Evolutionary conservation across 768 basidiomycete genomes (phyloP).

Genomic region (Mycena albidolilacea): DNA sequence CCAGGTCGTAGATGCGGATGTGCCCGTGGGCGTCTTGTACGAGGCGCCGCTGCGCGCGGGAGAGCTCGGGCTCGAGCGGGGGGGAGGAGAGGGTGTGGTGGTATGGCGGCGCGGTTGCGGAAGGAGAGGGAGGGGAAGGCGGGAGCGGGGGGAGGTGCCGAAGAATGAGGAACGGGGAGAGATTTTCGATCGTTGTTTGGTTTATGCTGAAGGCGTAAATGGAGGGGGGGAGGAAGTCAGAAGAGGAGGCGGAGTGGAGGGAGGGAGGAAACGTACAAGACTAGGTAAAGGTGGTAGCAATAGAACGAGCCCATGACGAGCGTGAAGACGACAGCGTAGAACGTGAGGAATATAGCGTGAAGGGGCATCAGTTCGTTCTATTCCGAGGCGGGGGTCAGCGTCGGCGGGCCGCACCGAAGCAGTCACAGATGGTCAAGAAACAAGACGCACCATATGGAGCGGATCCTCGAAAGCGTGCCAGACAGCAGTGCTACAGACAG

Average conservation of each 20-base stretch:
- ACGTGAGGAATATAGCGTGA: conserved; percentile 78
- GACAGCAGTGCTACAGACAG: conserved; percentile 67
- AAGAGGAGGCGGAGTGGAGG: conserved; percentile 3
- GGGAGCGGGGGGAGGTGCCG: conserved; percentile 79
- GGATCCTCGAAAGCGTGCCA: conserved; percentile 79
- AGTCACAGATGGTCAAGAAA: conserved; percentile 4
- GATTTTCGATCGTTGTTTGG: conserved; percentile 86
- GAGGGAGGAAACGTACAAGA: conserved; percentile 64
- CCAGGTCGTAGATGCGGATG: conserved; percentile 80
- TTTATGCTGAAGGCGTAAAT: conserved; percentile 69
- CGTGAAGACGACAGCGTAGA: conserved; percentile 70
- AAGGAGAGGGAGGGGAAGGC: conserved; percentile 66
- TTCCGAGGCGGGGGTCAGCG: no score
- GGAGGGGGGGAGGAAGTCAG: not conserved
- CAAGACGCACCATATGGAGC: conserved; percentile 66
- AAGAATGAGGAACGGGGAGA: conserved; percentile 82
- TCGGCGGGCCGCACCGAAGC: no score
- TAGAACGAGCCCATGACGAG: conserved; percentile 84
- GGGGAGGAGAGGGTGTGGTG: conserved; percentile 71
- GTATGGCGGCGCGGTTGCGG: conserved; percentile 42
- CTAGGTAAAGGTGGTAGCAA: conserved; percentile 82
- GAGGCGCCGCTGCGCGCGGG: conserved; percentile 72
- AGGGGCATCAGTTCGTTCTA: conserved; percentile 78
- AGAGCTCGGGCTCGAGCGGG: conserved; percentile 81
- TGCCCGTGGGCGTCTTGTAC: conserved; percentile 75